A percentile compares a stretch with the other conserved stretches of the same genome.
These are phyloP conservation scores for Telfairia occidentalis DNA, from an alignment of 331 rosid genomes.

Conservation along the genomic window DNA sequence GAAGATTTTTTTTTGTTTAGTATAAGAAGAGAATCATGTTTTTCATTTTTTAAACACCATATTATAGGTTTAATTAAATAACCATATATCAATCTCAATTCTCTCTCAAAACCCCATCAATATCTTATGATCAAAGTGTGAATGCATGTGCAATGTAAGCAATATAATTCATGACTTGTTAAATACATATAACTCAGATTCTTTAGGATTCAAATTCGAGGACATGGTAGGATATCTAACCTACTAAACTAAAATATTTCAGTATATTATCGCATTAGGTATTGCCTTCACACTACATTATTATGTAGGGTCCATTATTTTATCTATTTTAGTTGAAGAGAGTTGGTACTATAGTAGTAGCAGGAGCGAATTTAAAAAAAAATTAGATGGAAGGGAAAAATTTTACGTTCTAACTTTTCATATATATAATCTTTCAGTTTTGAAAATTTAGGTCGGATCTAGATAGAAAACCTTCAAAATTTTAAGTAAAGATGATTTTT, in stretches of 20 bases:
- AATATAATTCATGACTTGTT: background rate
- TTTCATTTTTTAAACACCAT: background rate
- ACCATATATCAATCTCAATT: background rate
- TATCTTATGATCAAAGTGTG: background rate
- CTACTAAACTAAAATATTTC: background rate
- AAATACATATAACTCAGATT: background rate
- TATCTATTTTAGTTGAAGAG: background rate
- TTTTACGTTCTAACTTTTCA: no score
- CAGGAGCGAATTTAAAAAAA: no score
- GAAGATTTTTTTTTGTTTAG: background rate
- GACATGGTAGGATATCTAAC: background rate
- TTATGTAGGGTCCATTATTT: no score
- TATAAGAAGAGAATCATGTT: background rate
- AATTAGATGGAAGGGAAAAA: no score
- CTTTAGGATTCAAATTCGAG: background rate
- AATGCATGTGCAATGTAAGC: background rate
- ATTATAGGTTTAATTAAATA: background rate
- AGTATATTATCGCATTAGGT: no score
- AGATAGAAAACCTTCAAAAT: no score
- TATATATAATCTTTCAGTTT: no score
- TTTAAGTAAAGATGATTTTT: no score
- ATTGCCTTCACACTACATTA: no score
- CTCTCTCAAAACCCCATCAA: background rate
- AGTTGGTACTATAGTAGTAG: no score
- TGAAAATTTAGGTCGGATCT: no score